Evolutionary conservation across 2,329 filamentous ascomycete genomes (phyloP).

Genomic region (Fusarium gaditjirri): DNA sequence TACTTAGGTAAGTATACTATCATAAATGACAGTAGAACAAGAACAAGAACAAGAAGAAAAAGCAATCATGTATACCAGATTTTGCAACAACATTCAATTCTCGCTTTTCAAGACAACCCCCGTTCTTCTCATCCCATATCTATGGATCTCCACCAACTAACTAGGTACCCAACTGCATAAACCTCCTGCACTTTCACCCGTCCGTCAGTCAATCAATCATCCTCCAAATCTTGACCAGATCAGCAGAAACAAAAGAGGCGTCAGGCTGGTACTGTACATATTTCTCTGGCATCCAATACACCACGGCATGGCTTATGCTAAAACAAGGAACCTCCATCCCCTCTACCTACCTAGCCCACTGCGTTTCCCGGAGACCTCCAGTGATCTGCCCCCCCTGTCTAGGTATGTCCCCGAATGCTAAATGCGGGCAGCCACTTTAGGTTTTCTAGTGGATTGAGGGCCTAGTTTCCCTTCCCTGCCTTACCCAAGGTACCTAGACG

Average conservation of each 20-base stretch:
- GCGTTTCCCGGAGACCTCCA: slow-evolving; percentile 19
- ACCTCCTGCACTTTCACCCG: background rate
- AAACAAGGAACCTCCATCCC: slow-evolving; percentile 8
- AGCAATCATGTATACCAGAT: background rate
- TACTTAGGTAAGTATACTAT: background rate
- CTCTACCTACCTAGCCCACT: slow-evolving; percentile 27
- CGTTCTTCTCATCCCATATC: background rate
- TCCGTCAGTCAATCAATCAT: background rate
- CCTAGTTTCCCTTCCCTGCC: background rate
- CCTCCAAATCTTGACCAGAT: background rate
- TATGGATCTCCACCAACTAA: background rate
- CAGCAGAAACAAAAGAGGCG: background rate
- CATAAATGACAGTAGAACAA: background rate
- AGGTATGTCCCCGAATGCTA: background rate
- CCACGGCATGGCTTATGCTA: background rate
- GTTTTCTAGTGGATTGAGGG: background rate
- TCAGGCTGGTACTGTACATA: background rate
- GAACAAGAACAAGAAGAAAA: background rate
- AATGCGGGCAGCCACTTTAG: slow-evolving; percentile 26
- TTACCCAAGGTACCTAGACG: background rate
- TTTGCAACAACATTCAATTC: background rate
- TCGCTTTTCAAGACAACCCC: background rate
- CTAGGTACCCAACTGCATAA: background rate
- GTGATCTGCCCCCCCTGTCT: background rate
- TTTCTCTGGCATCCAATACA: slow-evolving; percentile 1